Evolutionary conservation across 2,329 filamentous ascomycete species (phyloP).

Genomic region (Aspergillus puulaauensis): DNA sequence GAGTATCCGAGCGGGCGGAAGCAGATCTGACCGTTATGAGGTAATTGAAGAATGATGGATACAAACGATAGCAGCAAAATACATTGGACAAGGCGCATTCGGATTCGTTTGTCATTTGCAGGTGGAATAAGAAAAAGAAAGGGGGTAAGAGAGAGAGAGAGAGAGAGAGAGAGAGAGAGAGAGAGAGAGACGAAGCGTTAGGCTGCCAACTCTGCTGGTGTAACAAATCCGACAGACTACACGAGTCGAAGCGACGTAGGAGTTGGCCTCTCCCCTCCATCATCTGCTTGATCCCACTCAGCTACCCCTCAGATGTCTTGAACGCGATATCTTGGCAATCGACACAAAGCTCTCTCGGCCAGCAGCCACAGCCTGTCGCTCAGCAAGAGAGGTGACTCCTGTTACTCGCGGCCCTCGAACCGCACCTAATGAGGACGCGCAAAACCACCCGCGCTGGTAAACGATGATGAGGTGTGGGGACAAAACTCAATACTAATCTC

Average conservation of each 20-base stretch:
- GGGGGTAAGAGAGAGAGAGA: too few relatives aligned
- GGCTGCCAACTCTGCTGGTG: not conserved
- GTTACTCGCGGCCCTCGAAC: constrained; percentile 2
- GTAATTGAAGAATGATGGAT: not conserved
- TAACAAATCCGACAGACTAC: constrained; percentile 1
- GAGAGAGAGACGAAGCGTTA: not conserved
- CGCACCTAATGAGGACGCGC: constrained; percentile 15
- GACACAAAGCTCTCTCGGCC: constrained; percentile 9
- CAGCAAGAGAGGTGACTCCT: not conserved
- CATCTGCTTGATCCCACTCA: not conserved
- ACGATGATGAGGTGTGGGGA: constrained; percentile 23
- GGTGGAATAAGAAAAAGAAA: not conserved
- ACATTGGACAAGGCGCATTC: not conserved
- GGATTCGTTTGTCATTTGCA: too few relatives aligned
- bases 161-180: too few relatives aligned
- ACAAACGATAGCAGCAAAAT: not conserved
- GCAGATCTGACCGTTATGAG: not conserved
- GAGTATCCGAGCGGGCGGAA: not conserved
- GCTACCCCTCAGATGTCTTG: constrained; percentile 12
- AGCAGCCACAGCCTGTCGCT: constrained; percentile 5
- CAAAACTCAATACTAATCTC: constrained; percentile 7
- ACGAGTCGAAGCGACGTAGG: constrained; percentile 1
- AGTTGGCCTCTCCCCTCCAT: not conserved
- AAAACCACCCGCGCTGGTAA: constrained; percentile 16
- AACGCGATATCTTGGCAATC: constrained; percentile 9